phyloP scores from a whole-genome alignment of 441 rosid genomes.

The Melastoma candidum region DNA sequence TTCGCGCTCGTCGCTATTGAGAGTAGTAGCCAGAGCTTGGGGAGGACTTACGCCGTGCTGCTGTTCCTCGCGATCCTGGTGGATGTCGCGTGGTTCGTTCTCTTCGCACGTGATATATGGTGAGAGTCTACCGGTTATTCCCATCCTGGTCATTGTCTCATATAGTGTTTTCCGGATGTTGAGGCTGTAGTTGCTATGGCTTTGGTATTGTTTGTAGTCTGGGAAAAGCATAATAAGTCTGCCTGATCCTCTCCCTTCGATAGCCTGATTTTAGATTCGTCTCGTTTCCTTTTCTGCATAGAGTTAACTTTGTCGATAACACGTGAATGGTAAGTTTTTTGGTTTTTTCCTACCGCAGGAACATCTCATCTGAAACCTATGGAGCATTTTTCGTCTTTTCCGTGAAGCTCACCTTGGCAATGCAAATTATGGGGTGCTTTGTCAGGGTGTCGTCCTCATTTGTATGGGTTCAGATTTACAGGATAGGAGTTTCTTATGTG shows the following conservation, averaged over 20 bases:
- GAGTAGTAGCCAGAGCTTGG: constrained; percentile 80
- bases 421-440: constrained; percentile 74
- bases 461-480: constrained; percentile 88
- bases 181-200: too few relatives aligned
- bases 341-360: constrained; percentile 27
- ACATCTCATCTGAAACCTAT: constrained; percentile 42
- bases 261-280: not conserved
- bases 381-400: constrained; percentile 56
- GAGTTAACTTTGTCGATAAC: not conserved
- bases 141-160: too few relatives aligned
- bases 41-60: constrained; percentile 80
- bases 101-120: constrained; percentile 66
- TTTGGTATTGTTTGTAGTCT: not conserved
- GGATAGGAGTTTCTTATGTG: constrained; percentile 54
- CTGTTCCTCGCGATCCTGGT: constrained; percentile 64
- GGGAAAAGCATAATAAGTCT: too few relatives aligned
- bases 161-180: not conserved
- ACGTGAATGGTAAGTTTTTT: not conserved
- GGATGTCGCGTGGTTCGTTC: constrained; percentile 78
- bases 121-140: constrained; percentile 9
- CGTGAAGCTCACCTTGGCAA: constrained; percentile 63
- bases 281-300: not conserved
- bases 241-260: too few relatives aligned
- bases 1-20: constrained; percentile 86
- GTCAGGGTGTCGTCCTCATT: constrained; percentile 72